Evolutionary conservation across 2,329 filamentous ascomycete species (phyloP).

Genomic region (Fusarium brachygibbosum): DNA sequence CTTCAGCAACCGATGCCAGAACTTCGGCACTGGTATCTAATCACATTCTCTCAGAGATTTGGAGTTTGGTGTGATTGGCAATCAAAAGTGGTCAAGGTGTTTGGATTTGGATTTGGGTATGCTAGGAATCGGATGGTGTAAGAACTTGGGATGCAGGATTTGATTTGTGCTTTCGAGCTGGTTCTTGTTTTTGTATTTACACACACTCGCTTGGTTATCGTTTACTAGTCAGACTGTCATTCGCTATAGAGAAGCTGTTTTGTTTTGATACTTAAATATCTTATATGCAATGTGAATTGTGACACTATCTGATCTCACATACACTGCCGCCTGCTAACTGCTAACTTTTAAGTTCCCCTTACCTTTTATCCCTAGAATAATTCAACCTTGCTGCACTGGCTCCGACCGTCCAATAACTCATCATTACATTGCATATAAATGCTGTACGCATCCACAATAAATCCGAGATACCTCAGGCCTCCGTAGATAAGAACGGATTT

Average conservation of each 20-base stretch:
- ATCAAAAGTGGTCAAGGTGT: slow-evolving; percentile 10
- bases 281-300: background rate
- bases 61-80: slow-evolving; percentile 5
- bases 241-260: slow-evolving; percentile 39
- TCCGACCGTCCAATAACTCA: no score
- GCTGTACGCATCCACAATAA: background rate
- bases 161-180: slow-evolving; percentile 3
- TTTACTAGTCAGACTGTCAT: slow-evolving; percentile 33
- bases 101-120: slow-evolving; percentile 3
- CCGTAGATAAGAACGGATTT: no score
- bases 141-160: background rate
- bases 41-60: background rate
- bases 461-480: no score
- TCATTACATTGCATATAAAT: no score
- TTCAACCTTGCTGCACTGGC: no score
- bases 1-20: slow-evolving; percentile 57
- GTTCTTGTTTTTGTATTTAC: slow-evolving; percentile 23
- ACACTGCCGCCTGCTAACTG: background rate
- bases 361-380: no score
- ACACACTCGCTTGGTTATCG: slow-evolving; percentile 35
- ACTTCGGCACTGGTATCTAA: slow-evolving; percentile 51
- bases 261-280: slow-evolving; percentile 10
- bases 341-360: background rate
- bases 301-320: background rate
- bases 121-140: background rate